Base-by-base conservation (phyloP, 495 filamentous ascomycete species). In the Trichoderma erinaceum region DNA sequence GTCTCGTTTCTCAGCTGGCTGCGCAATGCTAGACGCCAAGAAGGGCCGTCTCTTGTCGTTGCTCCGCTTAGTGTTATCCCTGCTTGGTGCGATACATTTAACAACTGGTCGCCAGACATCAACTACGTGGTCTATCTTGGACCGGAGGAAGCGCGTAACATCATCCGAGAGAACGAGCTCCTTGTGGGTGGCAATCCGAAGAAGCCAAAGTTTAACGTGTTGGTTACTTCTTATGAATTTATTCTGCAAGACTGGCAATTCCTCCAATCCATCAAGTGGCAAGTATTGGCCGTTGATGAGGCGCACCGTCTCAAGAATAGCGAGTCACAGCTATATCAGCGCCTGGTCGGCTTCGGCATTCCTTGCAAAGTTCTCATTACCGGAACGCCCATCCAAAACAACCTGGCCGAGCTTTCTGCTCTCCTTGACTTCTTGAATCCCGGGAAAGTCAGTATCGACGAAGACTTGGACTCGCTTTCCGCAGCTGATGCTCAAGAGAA, bases 81-180 rank as follows among this genome's bases (percentile, higher is more conserved):
- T 12, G 91, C 95, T 13, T 99, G 95, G 95, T 93, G 91, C 11
- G 96, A 98, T 70, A 99, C 95, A 0, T 96, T 99, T 77, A 95
- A 97, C 74, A 80, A 91, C 69, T 99, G 95, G 95, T 89, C 95
- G 6, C 95, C 95, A 0, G 95, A 98, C 72, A 73, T 98, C 68
- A 98, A 99, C 76, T 98, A 97, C 77, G 91, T 99, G 66, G 90
- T 97, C 58, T 99, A 99, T 77, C 93, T 90, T 65, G 95, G 96
- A 64, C 93, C 89, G 58, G 88, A 92, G 73, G 84, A 86, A 32
- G 87, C 96, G 8, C 90, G 95, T 27, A 84, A 81, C 65, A 93
- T 90, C 70, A 92, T 99, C 43, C 86, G 88, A 48, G 90, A 97
- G 10, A 87, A 96, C 70, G 95, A 99, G 75, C 81, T 98, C 29